Percentiles rank a stretch among this genome's conserved stretches.
Conservation (phyloP, 2,329 filamentous ascomycete genomes). For the Knoxdaviesia proteae region DNA sequence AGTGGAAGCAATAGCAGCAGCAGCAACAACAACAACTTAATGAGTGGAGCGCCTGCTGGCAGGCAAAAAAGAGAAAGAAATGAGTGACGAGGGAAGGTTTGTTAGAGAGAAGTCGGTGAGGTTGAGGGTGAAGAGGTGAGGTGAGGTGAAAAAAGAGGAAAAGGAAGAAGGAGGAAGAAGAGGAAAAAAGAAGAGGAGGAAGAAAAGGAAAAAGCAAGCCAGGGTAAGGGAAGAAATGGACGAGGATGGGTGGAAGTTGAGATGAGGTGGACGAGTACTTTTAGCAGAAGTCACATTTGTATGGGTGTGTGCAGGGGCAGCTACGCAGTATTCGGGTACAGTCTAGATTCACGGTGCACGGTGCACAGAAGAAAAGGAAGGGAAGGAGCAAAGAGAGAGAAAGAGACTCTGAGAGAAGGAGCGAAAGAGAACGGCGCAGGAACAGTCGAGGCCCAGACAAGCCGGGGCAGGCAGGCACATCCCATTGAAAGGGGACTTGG, state of each 20-base stretch:
- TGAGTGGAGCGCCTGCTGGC: slow-evolving; percentile 37
- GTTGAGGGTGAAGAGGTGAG: not conserved
- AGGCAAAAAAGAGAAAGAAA: slow-evolving; percentile 18
- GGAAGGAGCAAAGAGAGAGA: no score
- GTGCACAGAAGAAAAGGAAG: no score
- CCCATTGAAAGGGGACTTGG: no score
- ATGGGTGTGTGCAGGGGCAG: no score
- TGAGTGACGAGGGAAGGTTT: slow-evolving; percentile 9
- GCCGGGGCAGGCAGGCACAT: no score
- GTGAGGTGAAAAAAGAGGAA: slow-evolving; percentile 3
- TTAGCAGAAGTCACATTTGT: no score
- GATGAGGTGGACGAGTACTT: slow-evolving; percentile 5
- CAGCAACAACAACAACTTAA: slow-evolving; percentile 14
- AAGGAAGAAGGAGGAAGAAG: slow-evolving; percentile 3
- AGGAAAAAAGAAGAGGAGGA: slow-evolving; percentile 10
- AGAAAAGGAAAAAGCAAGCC: slow-evolving; percentile 3
- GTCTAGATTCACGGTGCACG: no score
- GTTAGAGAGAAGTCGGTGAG: slow-evolving; percentile 1
- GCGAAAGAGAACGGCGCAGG: no score
- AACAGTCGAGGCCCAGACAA: no score
- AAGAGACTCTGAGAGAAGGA: no score
- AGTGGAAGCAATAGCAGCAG: slow-evolving; percentile 3
- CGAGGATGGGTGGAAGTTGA: slow-evolving; percentile 3
- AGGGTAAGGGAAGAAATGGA: slow-evolving; percentile 1
- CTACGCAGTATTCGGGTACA: no score